phyloP scores from a whole-genome alignment of 1,139 yeast genomes.

The Zhuliangozyma blackwelliae region DNA sequence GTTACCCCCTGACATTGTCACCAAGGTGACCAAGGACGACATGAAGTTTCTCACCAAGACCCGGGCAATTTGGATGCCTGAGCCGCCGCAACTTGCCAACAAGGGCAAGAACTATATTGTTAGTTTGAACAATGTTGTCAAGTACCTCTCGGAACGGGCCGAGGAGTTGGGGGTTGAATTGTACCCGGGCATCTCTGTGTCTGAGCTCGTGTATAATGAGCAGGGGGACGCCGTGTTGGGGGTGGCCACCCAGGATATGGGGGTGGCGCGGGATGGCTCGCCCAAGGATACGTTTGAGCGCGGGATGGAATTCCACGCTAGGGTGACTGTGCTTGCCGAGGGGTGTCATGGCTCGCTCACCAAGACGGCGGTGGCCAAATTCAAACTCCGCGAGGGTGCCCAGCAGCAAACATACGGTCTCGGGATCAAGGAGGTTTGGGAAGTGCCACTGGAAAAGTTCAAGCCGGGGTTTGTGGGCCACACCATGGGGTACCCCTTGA shows the following conservation, averaged over 20 bases:
- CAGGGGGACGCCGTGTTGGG: slow-evolving; percentile 68
- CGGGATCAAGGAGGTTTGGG: slow-evolving; percentile 97
- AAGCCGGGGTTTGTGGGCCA: slow-evolving; percentile 81
- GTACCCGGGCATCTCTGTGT: slow-evolving; percentile 88
- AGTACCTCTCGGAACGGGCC: slow-evolving; percentile 81
- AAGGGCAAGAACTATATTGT: slow-evolving; percentile 79
- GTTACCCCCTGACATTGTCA: slow-evolving; percentile 69
- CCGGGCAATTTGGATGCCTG: slow-evolving; percentile 69
- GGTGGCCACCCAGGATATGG: slow-evolving; percentile 92
- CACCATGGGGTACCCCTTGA: slow-evolving; percentile 84
- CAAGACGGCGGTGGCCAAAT: slow-evolving; percentile 69
- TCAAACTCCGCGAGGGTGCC: slow-evolving; percentile 50
- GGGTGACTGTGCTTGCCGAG: slow-evolving; percentile 84
- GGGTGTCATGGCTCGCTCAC: slow-evolving; percentile 96
- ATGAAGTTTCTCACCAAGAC: slow-evolving; percentile 64
- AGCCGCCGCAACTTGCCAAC: slow-evolving; percentile 88
- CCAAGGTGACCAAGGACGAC: slow-evolving; percentile 64
- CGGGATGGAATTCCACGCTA: slow-evolving; percentile 95
- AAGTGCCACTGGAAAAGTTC: slow-evolving; percentile 81
- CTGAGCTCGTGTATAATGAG: slow-evolving; percentile 63
- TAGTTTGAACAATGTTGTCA: slow-evolving; percentile 75
- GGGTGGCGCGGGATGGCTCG: slow-evolving; percentile 65
- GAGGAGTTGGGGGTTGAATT: slow-evolving; percentile 92
- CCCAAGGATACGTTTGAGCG: slow-evolving; percentile 83
- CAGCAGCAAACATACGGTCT: slow-evolving; percentile 79